These are phyloP conservation scores for Xylaria grammica DNA, from an alignment of 495 filamentous ascomycete genomes.

Conservation along the genomic window DNA sequence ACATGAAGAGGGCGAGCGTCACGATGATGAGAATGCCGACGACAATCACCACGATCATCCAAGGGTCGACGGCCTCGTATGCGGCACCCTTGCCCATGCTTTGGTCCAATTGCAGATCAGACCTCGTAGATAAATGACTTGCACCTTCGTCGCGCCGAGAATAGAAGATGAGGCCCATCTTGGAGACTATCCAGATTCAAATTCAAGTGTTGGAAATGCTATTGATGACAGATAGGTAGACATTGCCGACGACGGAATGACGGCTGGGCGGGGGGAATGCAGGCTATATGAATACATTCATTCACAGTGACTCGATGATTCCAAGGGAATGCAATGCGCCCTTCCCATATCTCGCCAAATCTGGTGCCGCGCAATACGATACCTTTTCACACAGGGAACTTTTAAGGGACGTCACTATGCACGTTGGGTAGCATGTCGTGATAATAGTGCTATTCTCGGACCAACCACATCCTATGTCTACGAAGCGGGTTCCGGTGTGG, in stretches of 20 bases:
- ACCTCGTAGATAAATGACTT: not conserved
- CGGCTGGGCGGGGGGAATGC: not conserved
- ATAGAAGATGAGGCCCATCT: slow-evolving; percentile 15
- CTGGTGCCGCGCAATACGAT: not conserved
- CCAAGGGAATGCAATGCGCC: not conserved
- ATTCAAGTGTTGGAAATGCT: not conserved
- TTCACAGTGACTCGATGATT: not conserved
- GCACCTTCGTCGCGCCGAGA: not conserved
- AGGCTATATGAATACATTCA: not conserved
- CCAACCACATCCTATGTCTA: not conserved
- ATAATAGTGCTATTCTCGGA: slow-evolving; percentile 4
- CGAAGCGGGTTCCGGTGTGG: not conserved
- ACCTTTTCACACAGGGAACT: slow-evolving; percentile 6
- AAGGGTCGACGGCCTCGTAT: slow-evolving; percentile 23
- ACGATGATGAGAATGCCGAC: slow-evolving; percentile 34
- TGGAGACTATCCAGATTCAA: not conserved
- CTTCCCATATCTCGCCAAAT: slow-evolving; percentile 7
- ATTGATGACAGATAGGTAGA: not conserved
- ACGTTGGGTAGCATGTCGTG: slow-evolving; percentile 10
- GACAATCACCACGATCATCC: slow-evolving; percentile 41
- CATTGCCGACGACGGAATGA: not conserved
- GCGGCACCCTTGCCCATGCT: not conserved
- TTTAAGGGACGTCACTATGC: not conserved
- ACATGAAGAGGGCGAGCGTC: slow-evolving; percentile 28
- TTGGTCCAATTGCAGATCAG: not conserved